Conservation (phyloP, 2,329 filamentous ascomycete genomes). For the Parascedosporium putredinis region DNA sequence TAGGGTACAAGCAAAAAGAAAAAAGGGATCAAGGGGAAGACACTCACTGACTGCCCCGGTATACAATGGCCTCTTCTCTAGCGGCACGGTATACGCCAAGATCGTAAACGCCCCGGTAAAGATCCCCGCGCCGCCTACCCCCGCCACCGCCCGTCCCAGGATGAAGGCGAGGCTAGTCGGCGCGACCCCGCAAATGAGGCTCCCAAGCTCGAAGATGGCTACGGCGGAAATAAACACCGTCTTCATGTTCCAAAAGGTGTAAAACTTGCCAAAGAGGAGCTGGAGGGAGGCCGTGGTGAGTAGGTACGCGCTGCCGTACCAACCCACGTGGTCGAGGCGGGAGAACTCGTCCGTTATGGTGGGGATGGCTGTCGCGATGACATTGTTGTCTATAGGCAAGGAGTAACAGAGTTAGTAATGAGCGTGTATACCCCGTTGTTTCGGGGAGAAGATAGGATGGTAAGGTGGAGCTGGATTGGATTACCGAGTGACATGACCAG, state of each 20-base stretch:
- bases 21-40: too few relatives aligned
- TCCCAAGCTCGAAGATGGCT: slow-evolving; percentile 18
- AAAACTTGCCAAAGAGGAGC: slow-evolving; percentile 20
- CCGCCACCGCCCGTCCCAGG: slow-evolving; percentile 25
- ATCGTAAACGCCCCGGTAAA: too few relatives aligned
- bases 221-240: slow-evolving; percentile 13
- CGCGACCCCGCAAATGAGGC: slow-evolving; percentile 20
- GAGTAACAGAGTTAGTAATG: too few relatives aligned
- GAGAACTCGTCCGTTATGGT: slow-evolving; percentile 20
- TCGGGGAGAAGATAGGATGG: too few relatives aligned
- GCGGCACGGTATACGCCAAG: too few relatives aligned
- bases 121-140: slow-evolving; percentile 24
- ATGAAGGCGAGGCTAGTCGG: slow-evolving; percentile 25
- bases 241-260: slow-evolving; percentile 17
- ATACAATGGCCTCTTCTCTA: too few relatives aligned
- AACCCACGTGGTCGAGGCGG: slow-evolving; percentile 19
- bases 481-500: too few relatives aligned
- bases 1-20: too few relatives aligned
- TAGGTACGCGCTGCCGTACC: slow-evolving; percentile 21
- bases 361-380: slow-evolving; percentile 23
- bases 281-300: slow-evolving; percentile 19
- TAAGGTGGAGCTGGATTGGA: too few relatives aligned
- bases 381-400: too few relatives aligned
- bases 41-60: too few relatives aligned
- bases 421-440: too few relatives aligned